Percentiles rank a stretch among this genome's conserved stretches.
Evolutionary conservation across 176 grass and related monocot species (phyloP).

Genomic region (Leersia perrieri): DNA sequence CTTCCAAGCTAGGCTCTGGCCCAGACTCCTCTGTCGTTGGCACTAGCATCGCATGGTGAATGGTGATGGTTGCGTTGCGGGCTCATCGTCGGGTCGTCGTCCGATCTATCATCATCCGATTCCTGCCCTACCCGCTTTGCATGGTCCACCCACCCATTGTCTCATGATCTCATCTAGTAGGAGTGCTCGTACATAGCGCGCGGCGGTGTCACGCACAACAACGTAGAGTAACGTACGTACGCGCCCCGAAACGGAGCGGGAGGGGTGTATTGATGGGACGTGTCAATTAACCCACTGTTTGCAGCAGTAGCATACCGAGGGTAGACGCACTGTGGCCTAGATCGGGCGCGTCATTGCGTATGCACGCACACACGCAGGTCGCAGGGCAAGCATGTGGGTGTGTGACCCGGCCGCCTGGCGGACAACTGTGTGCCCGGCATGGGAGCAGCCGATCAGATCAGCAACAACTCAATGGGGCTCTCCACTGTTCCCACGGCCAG

Average conservation of each 20-base stretch:
- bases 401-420: not conserved
- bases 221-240: not conserved
- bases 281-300: constrained; percentile 27
- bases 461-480: not conserved
- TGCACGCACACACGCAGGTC: not conserved
- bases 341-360: not conserved
- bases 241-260: not conserved
- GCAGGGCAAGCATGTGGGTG: constrained; percentile 8
- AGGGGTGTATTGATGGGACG: not conserved
- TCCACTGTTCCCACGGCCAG: not conserved
- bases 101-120: too few relatives aligned
- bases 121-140: not conserved
- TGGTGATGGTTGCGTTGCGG: too few relatives aligned
- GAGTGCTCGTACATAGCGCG: too few relatives aligned
- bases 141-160: not conserved
- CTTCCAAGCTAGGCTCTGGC: too few relatives aligned
- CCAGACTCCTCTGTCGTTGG: too few relatives aligned
- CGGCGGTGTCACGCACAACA: not conserved
- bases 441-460: not conserved
- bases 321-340: not conserved
- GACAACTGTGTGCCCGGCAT: constrained; percentile 9
- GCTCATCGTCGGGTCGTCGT: too few relatives aligned
- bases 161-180: too few relatives aligned
- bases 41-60: too few relatives aligned
- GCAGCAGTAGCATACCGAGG: not conserved